A percentile compares a stretch with the other conserved stretches of the same genome.
Evolutionary conservation across 306 rosid genomes (phyloP).

Genomic region (Coriaria nepalensis): DNA sequence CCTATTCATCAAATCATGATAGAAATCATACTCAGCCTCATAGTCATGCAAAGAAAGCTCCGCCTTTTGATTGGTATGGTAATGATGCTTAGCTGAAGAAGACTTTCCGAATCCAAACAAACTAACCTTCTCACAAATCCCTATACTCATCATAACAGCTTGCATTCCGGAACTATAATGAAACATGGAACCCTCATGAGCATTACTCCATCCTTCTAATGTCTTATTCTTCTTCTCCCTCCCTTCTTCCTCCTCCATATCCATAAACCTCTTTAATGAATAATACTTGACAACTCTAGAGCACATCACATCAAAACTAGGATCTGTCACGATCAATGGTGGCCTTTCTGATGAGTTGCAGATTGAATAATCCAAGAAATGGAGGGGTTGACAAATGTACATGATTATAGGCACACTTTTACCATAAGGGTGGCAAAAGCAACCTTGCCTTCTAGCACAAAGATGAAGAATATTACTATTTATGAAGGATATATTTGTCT

Average conservation of each 20-base stretch:
- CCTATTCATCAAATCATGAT: slow-evolving; percentile 51
- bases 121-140: slow-evolving; percentile 74
- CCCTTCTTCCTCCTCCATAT: no score
- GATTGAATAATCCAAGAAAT: slow-evolving; percentile 68
- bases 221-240: slow-evolving; percentile 51
- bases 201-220: slow-evolving; percentile 53
- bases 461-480: slow-evolving; percentile 85
- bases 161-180: slow-evolving; percentile 98
- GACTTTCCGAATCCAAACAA: slow-evolving; percentile 86
- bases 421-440: slow-evolving; percentile 90
- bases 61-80: slow-evolving; percentile 80
- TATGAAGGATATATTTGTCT: slow-evolving; percentile 69
- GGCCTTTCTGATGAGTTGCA: slow-evolving; percentile 69
- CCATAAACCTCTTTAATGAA: slow-evolving; percentile 55
- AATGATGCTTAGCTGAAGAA: slow-evolving; percentile 67
- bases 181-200: slow-evolving; percentile 61
- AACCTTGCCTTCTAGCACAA: slow-evolving; percentile 72
- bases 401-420: slow-evolving; percentile 50
- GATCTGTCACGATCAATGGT: slow-evolving; percentile 67
- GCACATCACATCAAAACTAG: slow-evolving; percentile 62
- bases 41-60: slow-evolving; percentile 90
- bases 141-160: slow-evolving; percentile 83
- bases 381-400: slow-evolving; percentile 85
- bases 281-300: slow-evolving; percentile 82
- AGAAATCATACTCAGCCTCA: slow-evolving; percentile 80